phyloP scores from a whole-genome alignment of 345 rosid genomes.

The Physaria fendleri region DNA sequence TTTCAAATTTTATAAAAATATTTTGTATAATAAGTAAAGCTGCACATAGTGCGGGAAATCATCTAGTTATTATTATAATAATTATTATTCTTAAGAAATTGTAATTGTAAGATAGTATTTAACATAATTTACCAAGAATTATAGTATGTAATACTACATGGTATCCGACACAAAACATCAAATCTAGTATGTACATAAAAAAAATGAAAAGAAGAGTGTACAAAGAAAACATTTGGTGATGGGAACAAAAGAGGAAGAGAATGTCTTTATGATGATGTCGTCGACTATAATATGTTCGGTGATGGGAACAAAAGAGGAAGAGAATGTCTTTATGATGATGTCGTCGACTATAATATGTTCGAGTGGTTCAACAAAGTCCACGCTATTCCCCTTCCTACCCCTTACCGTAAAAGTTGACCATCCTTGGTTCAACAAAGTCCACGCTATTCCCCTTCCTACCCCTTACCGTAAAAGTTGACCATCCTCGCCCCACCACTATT shows the following conservation, averaged over 20 bases:
- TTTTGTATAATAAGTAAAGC: too few relatives aligned
- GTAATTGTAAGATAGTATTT: too few relatives aligned
- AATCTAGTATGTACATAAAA: constrained; percentile 1
- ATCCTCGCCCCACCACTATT: constrained; percentile 22
- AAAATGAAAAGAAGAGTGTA: constrained; percentile 6
- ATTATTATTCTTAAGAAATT: too few relatives aligned
- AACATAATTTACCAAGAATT: too few relatives aligned
- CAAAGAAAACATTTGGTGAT: constrained; percentile 13
- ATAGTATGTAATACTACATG: not conserved
- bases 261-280: too few relatives aligned
- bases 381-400: too few relatives aligned
- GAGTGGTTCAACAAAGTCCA: constrained; percentile 22
- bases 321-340: constrained; percentile 8
- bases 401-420: constrained; percentile 20
- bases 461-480: constrained; percentile 20
- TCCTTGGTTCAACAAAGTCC: constrained; percentile 15
- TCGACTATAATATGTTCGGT: too few relatives aligned
- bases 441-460: constrained; percentile 28
- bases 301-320: constrained; percentile 16
- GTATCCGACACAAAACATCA: not conserved
- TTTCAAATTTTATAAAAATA: too few relatives aligned
- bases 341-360: constrained; percentile 8
- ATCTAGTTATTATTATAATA: too few relatives aligned
- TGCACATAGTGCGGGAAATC: too few relatives aligned
- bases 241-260: constrained; percentile 15